Base-by-base conservation (phyloP, 495 filamentous ascomycete genomes). In the Tuber umbilicatum region DNA sequence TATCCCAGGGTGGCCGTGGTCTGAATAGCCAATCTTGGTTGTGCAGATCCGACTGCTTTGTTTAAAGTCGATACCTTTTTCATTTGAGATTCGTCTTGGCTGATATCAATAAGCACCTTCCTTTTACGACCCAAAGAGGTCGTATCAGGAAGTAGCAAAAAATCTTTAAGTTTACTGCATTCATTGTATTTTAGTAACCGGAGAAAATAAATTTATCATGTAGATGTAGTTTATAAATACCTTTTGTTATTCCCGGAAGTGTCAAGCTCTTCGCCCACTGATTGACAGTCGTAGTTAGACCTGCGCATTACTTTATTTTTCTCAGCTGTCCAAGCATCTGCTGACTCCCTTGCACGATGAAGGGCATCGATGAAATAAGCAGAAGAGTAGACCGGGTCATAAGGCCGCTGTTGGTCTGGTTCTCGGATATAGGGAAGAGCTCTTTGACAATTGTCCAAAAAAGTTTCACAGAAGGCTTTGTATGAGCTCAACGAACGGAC, bases 351-450 rank as follows among this genome's bases (percentile, higher is more conserved):
- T 97, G 93, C 79, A 92, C 91, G 81, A 94, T 87, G 73, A 97
- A 90, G 86, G 23, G 38, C 60, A 45, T 98, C 94, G 82, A 97
- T 89, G 80, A 97, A 97, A 86, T 98, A 98, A 76, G 90, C 90
- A 86, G 90, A 91, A 88, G 89, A 93, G 85, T 97, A 98, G 45
- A 92, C 93, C 73, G 90, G 89, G 83, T 98, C 94, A 82, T 89
- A 84, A 64, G 92, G 91, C 76, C 91, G 88, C 68, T 90, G 91
- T 82, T 92, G 90, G 83, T 98, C 94, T 76, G 88, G 88, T 79
- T 93, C 92, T 85, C 88, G 31, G 35, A 79, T 70, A 21, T 9
- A 45, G 47, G 55, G 55, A 14, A 40, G 69, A 16, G 72, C 76
- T 19, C 60, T 38, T 17, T 42, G 47, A 12, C 77, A 70, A n/a